A percentile compares a stretch with the other conserved stretches of the same genome.
Evolutionary conservation across 805 yeast species (phyloP).

Genomic region (Schwanniomyces polymorphus): DNA sequence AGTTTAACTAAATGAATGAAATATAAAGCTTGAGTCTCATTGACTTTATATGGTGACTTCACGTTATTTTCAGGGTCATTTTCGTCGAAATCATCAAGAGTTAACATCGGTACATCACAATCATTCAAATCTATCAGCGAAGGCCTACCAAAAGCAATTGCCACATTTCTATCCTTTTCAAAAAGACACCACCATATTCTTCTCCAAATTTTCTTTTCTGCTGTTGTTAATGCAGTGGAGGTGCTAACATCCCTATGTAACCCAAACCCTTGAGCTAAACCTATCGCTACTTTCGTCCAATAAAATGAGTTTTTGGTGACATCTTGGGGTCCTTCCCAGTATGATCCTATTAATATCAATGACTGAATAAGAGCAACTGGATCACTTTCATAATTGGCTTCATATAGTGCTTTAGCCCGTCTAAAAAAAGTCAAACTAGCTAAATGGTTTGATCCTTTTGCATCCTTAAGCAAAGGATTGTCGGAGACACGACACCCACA

Average conservation of each 20-base stretch:
- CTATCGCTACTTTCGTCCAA: constrained; percentile 70
- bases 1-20: constrained; percentile 65
- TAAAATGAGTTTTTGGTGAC: constrained; percentile 65
- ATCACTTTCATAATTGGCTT: constrained; percentile 66
- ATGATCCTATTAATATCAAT: constrained; percentile 59
- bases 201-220: constrained; percentile 53
- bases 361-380: constrained; percentile 63
- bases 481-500: constrained; percentile 65
- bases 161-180: constrained; percentile 66
- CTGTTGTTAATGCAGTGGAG: constrained; percentile 37
- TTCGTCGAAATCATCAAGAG: constrained; percentile 62
- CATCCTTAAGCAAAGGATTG: constrained; percentile 52
- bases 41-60: constrained; percentile 43
- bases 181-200: constrained; percentile 79
- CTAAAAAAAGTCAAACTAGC: constrained; percentile 56
- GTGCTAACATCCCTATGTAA: constrained; percentile 58
- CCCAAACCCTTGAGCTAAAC: constrained; percentile 75
- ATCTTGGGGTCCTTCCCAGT: constrained; percentile 75
- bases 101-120: constrained; percentile 74
- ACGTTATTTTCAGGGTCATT: constrained; percentile 33
- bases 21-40: constrained; percentile 51
- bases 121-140: constrained; percentile 66
- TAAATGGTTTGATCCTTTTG: constrained; percentile 51
- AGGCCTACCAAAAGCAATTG: constrained; percentile 77
- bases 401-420: constrained; percentile 74